Evolutionary conservation across 352 stramenopile species (phyloP).

Genomic region (Pythium biforme): DNA sequence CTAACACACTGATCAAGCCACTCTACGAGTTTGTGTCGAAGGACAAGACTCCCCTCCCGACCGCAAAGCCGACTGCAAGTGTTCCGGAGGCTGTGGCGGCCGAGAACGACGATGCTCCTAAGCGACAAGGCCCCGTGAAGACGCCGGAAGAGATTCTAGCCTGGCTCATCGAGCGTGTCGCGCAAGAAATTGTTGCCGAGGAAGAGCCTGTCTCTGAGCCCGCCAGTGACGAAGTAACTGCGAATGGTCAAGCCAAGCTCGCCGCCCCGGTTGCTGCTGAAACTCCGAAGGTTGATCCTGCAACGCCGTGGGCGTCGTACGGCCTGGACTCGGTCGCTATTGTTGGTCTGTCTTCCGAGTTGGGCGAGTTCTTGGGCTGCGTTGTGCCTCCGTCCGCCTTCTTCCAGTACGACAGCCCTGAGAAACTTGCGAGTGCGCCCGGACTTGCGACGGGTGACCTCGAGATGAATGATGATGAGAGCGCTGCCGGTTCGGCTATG

Average conservation of each 20-base stretch:
- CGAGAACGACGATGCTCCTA: constrained; percentile 19
- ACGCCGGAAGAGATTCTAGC: constrained; percentile 66
- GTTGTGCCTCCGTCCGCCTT: constrained; percentile 39
- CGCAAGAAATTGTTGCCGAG: constrained; percentile 41
- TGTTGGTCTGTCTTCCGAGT: constrained; percentile 37
- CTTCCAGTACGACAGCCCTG: constrained; percentile 41
- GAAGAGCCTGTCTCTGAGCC: constrained; percentile 17
- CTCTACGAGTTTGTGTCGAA: constrained; percentile 53
- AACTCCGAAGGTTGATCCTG: constrained; percentile 23
- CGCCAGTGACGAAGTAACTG: no score
- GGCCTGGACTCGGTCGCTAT: constrained; percentile 41
- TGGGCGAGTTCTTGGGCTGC: constrained; percentile 42
- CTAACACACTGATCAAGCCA: constrained; percentile 43
- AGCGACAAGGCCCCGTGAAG: constrained; percentile 41
- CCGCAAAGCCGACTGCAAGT: constrained; percentile 3
- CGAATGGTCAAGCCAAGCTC: no score
- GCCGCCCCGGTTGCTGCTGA: no score
- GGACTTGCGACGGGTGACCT: constrained; percentile 37
- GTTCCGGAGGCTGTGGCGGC: constrained; percentile 6
- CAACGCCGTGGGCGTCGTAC: constrained; percentile 31
- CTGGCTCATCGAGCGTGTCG: constrained; percentile 66
- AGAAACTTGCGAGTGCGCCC: constrained; percentile 31
- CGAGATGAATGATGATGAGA: constrained; percentile 13
- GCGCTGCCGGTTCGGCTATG: constrained; percentile 1
- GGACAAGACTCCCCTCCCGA: constrained; percentile 22